A percentile compares a stretch with the other conserved stretches of the same genome.
These are phyloP conservation scores for Litsea cubeba DNA, from an alignment of 164 flowering plant genomes.

Conservation along the genomic window DNA sequence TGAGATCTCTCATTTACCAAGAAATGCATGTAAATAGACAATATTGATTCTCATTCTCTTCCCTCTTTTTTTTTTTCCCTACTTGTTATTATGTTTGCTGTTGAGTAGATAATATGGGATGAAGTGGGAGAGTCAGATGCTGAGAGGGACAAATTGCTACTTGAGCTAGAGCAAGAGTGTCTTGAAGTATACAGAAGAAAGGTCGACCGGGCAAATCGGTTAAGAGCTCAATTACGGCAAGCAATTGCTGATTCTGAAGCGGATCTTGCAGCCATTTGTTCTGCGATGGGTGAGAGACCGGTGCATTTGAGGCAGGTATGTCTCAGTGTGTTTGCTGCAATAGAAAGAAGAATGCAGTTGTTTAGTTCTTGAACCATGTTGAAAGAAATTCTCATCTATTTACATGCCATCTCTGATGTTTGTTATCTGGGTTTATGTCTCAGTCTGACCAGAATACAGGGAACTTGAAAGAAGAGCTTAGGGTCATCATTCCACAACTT, in stretches of 20 bases:
- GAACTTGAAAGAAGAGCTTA: conserved; percentile 75
- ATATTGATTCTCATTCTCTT: neutral
- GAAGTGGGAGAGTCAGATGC: conserved; percentile 70
- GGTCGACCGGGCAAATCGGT: conserved; percentile 56
- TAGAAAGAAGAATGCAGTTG: neutral
- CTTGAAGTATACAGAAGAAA: conserved; percentile 63
- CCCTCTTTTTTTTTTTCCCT: neutral
- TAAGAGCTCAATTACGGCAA: conserved; percentile 51
- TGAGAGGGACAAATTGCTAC: conserved; percentile 56
- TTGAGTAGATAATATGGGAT: conserved; percentile 68
- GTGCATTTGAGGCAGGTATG: conserved; percentile 46
- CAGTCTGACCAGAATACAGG: conserved; percentile 68
- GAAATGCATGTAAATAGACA: neutral
- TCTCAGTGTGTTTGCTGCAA: neutral
- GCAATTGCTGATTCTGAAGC: conserved; percentile 58
- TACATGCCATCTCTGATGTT: neutral
- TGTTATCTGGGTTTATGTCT: conserved; percentile 6
- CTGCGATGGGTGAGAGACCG: conserved; percentile 60
- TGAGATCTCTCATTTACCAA: neutral
- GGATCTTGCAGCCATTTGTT: conserved; percentile 55
- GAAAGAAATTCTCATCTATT: neutral
- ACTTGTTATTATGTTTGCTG: neutral
- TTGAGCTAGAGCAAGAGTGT: conserved; percentile 71
- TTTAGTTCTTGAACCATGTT: neutral
- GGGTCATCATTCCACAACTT: conserved; percentile 55